Evolutionary conservation across 2,329 filamentous ascomycete genomes (phyloP).

Genomic region (Diaporthe vexans): DNA sequence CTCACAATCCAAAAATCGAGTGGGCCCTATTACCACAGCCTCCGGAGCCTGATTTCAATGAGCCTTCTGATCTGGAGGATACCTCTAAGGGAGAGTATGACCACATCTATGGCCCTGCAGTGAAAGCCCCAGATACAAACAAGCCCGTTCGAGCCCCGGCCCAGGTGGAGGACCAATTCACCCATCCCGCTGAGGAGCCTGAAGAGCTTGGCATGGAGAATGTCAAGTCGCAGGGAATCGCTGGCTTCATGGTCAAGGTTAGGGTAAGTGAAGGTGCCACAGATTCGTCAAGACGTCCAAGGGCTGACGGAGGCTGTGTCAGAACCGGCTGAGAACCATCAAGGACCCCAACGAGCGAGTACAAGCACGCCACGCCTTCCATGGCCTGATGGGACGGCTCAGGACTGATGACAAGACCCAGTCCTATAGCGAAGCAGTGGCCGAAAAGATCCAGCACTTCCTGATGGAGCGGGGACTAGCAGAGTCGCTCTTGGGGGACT

Average conservation of each 20-base stretch:
- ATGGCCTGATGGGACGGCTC: neutral
- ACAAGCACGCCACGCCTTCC: neutral
- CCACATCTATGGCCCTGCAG: neutral
- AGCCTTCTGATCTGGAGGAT: neutral
- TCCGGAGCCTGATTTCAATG: neutral
- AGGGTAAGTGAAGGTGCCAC: neutral
- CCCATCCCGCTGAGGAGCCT: neutral
- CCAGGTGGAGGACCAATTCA: constrained; percentile 2
- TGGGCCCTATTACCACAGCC: neutral
- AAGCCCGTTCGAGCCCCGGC: neutral
- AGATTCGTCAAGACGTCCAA: too few species aligned
- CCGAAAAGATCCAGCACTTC: neutral
- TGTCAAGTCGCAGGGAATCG: neutral
- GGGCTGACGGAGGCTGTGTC: neutral
- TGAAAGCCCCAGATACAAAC: neutral
- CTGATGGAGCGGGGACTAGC: neutral
- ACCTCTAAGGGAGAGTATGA: neutral
- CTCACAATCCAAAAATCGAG: neutral
- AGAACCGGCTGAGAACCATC: constrained; percentile 22
- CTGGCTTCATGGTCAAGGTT: constrained; percentile 2
- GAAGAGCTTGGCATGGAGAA: neutral
- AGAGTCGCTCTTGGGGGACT: constrained; percentile 19
- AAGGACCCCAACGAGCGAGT: neutral
- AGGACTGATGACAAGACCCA: neutral
- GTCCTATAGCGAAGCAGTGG: neutral